A percentile compares a stretch with the other conserved stretches of the same genome.
phyloP scores from a whole-genome alignment of 2,329 filamentous ascomycete species.

The Fusarium sp. region DNA sequence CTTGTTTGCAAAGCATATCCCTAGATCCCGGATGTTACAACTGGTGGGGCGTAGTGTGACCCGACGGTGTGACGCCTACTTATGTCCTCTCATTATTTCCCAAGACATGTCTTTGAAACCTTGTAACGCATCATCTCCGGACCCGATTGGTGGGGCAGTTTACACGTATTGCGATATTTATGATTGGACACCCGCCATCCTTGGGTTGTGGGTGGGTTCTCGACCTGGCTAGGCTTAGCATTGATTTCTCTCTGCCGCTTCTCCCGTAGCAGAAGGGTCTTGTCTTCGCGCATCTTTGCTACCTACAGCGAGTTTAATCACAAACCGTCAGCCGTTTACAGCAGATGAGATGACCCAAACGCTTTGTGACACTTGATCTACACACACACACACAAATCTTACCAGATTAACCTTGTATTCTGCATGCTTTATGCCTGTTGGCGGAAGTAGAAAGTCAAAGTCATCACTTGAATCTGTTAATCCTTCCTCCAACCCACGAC shows the following conservation, averaged over 20 bases:
- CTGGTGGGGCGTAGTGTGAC: background rate
- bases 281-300: background rate
- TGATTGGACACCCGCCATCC: background rate
- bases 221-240: background rate
- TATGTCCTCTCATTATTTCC: background rate
- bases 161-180: background rate
- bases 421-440: background rate
- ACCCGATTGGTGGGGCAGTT: background rate
- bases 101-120: background rate
- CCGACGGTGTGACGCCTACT: background rate
- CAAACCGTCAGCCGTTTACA: background rate
- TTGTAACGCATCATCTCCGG: background rate
- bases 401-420: background rate
- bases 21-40: background rate
- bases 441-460: background rate
- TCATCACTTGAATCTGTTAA: no score
- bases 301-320: background rate
- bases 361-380: background rate
- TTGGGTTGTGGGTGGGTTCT: background rate
- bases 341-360: background rate
- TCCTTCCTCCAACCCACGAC: no score
- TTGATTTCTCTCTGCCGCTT: background rate
- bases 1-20: background rate
- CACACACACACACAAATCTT: background rate
- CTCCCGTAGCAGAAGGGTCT: background rate